Base-by-base conservation (phyloP, 2,329 filamentous ascomycete species). In the Colletotrichum musicola region DNA sequence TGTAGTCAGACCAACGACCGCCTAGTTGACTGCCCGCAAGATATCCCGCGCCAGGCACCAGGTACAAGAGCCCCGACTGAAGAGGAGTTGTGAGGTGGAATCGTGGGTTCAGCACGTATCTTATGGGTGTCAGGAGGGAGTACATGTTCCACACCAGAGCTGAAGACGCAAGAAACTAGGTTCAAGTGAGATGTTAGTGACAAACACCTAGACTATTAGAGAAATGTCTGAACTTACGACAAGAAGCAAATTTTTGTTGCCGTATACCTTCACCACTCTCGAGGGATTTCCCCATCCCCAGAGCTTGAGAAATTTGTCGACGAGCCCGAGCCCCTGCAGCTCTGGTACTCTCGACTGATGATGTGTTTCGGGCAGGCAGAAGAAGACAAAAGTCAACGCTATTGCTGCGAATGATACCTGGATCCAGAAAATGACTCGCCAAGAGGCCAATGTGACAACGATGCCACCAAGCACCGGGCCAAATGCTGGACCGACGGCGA, bases 381-480 rank as follows among this genome's bases (percentile, higher is more conserved):
- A 88, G 71, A 88, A 85, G 0, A 85, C 82, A 1, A 88, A 90
- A 0, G 86, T 75, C 2, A 86, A 91, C 0, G 89, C 90, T 6
- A 94, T 83, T 0, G 86, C 92, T 0, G 89, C 90, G 6, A 94
- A 83, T 0, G 87, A 91, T 0, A 90, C 89, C 75, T 94, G 92
- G 0, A 95, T 82, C 89, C 91, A 94, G 80, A 94, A 94, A 61
- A 94, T 93, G 49, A 88, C 87, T 18, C 91, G 85, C 93, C 93
- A 95, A 2, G 85, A 87, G 6, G 85, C 84, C 77, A 89, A 94
- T 0, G 92, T 94, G 16, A 94, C 91, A 58, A 95, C 93, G 51
- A 94, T 89, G 25, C 92, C 93, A 62, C 92, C 89, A 10, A 94
- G 82, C 73, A 93, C 92, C 0, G 89, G 88, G 0, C 92, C 91